These are phyloP conservation scores for Beauveria sp. DNA, from an alignment of 2,329 filamentous ascomycete genomes.

Conservation along the genomic window DNA sequence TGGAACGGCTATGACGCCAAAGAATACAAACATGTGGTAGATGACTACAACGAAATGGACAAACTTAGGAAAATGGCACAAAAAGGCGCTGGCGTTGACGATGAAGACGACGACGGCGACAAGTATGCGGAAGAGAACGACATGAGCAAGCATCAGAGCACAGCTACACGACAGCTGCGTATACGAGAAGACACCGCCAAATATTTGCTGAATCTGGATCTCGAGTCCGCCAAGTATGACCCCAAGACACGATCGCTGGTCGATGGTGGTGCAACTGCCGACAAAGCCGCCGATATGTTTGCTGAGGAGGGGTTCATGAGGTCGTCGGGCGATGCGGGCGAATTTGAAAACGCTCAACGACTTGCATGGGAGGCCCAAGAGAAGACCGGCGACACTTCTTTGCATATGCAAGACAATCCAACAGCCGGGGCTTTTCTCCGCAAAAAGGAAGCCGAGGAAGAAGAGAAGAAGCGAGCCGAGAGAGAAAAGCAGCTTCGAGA, in stretches of 20 bases:
- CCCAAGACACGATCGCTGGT: slow-evolving; percentile 92
- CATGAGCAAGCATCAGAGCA: slow-evolving; percentile 90
- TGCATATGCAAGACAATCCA: slow-evolving; percentile 93
- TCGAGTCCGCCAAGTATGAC: slow-evolving; percentile 96
- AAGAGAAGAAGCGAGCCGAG: slow-evolving; percentile 58
- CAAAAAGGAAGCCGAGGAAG: slow-evolving; percentile 71
- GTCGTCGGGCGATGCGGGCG: slow-evolving; percentile 81
- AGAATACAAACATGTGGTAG: slow-evolving; percentile 79
- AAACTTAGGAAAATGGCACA: slow-evolving; percentile 55
- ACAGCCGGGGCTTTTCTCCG: slow-evolving; percentile 82
- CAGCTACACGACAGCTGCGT: slow-evolving; percentile 80
- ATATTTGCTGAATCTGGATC: slow-evolving; percentile 87
- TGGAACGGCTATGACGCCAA: slow-evolving; percentile 96
- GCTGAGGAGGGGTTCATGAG: slow-evolving; percentile 91
- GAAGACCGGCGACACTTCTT: slow-evolving; percentile 63
- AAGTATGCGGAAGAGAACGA: slow-evolving; percentile 93
- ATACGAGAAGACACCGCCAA: slow-evolving; percentile 96
- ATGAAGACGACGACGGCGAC: slow-evolving; percentile 50
- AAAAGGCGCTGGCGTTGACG: slow-evolving; percentile 39
- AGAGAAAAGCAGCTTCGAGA: slow-evolving; percentile 65
- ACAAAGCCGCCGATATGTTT: slow-evolving; percentile 73
- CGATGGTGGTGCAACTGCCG: slow-evolving; percentile 70
- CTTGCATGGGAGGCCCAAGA: slow-evolving; percentile 97
- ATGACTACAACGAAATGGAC: slow-evolving; percentile 83
- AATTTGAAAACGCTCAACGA: slow-evolving; percentile 81